Percentiles rank a stretch among this genome's conserved stretches.
Conservation (phyloP, 495 filamentous ascomycete genomes). For the Neurospora discreta region DNA sequence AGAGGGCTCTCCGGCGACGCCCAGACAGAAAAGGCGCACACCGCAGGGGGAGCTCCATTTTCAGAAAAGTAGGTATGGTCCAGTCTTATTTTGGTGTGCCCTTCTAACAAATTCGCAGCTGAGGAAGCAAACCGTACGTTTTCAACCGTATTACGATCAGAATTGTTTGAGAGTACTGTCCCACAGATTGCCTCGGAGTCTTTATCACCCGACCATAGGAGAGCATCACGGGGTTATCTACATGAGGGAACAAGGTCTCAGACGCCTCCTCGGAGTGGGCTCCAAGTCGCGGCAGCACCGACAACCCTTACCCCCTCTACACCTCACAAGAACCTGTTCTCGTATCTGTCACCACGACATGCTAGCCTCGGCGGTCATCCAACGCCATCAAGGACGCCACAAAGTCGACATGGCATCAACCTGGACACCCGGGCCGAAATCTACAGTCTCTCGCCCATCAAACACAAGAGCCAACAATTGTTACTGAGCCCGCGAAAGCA, state of each 20-base stretch:
- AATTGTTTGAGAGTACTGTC: conserved; percentile 81
- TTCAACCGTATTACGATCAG: conserved; percentile 75
- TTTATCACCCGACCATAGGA: conserved; percentile 50
- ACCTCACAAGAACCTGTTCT: conserved; percentile 94
- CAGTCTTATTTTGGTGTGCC: not conserved
- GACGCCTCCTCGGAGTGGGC: conserved; percentile 62
- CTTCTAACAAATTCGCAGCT: conserved; percentile 48
- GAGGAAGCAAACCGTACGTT: conserved; percentile 92
- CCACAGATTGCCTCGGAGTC: conserved; percentile 66
- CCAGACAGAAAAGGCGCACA: conserved; percentile 69
- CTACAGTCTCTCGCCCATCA: conserved; percentile 86
- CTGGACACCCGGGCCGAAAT: conserved; percentile 80
- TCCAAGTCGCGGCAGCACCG: conserved; percentile 44
- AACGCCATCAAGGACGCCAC: conserved; percentile 80
- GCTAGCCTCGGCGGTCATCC: conserved; percentile 56
- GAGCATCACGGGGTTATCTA: conserved; percentile 42
- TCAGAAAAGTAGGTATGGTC: conserved; percentile 61
- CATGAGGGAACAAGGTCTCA: conserved; percentile 64
- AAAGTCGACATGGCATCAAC: conserved; percentile 73
- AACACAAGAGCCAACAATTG: conserved; percentile 82
- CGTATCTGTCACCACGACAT: conserved; percentile 73
- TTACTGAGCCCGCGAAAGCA: conserved; percentile 80
- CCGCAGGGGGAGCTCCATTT: conserved; percentile 88
- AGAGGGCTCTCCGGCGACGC: conserved; percentile 83
- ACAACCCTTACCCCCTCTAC: conserved; percentile 78